A percentile compares a stretch with the other conserved stretches of the same genome.
phyloP scores from a whole-genome alignment of 208 protist genomes.

The Crithidia fasciculata region DNA sequence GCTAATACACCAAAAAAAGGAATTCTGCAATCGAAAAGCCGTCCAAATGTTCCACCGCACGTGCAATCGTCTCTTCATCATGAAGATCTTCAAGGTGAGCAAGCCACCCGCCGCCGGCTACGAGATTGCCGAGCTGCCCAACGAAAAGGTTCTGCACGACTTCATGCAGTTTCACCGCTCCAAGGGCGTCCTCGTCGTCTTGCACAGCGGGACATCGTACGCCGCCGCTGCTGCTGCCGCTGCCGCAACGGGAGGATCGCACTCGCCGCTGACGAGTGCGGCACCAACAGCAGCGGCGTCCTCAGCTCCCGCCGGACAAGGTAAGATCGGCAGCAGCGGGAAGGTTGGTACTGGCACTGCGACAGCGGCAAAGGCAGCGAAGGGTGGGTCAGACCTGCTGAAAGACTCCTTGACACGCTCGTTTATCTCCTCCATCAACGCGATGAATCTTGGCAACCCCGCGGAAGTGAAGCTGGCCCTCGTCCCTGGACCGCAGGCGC shows the following conservation, averaged over 20 bases:
- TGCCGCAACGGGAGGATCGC: constrained; percentile 3
- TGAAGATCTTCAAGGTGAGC: constrained; percentile 65
- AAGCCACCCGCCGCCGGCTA: constrained; percentile 80
- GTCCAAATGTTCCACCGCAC: constrained; percentile 30
- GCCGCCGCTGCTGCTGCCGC: constrained; percentile 11
- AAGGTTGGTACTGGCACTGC: background rate
- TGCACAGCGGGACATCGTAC: constrained; percentile 59
- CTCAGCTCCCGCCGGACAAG: background rate
- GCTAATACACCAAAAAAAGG: background rate
- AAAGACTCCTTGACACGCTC: constrained; percentile 71
- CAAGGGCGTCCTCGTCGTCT: constrained; percentile 63
- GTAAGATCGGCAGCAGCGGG: too few relatives aligned
- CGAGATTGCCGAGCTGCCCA: constrained; percentile 84
- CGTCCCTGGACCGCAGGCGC: constrained; percentile 67
- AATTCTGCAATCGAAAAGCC: too few relatives aligned
- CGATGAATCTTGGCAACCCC: constrained; percentile 77
- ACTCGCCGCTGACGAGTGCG: constrained; percentile 15
- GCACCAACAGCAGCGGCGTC: background rate
- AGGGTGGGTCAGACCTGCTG: constrained; percentile 23
- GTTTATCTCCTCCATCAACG: constrained; percentile 84
- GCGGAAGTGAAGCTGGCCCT: constrained; percentile 80
- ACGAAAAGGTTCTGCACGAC: constrained; percentile 75
- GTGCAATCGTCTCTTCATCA: constrained; percentile 47
- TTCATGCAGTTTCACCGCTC: constrained; percentile 71
- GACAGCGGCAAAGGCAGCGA: background rate